Percentiles rank a stretch among this genome's conserved stretches.
phyloP scores from a whole-genome alignment of 1,284 basidiomycete genomes.

The Kwoniella shivajii region DNA sequence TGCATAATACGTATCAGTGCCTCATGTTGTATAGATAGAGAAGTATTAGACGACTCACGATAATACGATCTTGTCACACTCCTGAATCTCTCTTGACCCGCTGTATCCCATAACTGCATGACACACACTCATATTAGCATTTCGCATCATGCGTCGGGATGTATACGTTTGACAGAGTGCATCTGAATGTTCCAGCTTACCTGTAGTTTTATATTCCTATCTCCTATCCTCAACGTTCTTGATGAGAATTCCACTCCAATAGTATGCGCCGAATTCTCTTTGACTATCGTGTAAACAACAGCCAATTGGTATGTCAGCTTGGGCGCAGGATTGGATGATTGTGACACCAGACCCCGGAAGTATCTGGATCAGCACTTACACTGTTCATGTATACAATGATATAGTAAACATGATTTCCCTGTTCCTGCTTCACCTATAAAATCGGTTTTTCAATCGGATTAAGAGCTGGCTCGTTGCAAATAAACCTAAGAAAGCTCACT shows the following conservation, averaged over 20 bases:
- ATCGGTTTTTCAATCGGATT: neutral
- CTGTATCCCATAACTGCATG: slow-evolving; percentile 89
- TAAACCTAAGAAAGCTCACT: slow-evolving; percentile 9
- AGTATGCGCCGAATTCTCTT: slow-evolving; percentile 94
- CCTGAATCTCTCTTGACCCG: slow-evolving; percentile 90
- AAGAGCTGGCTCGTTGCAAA: slow-evolving; percentile 6
- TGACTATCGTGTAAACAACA: slow-evolving; percentile 63
- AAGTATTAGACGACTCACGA: slow-evolving; percentile 53
- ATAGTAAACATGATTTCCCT: slow-evolving; percentile 93
- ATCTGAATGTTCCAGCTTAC: slow-evolving; percentile 56
- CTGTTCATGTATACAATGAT: slow-evolving; percentile 92
- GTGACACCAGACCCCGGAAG: too few species aligned
- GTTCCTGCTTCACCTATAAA: slow-evolving; percentile 87
- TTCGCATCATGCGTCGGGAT: too few species aligned
- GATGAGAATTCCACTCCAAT: slow-evolving; percentile 96
- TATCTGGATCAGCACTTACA: slow-evolving; percentile 63
- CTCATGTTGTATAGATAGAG: too few species aligned
- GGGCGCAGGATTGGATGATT: neutral
- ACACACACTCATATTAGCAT: slow-evolving; percentile 9
- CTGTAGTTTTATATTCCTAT: slow-evolving; percentile 92
- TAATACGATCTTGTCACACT: slow-evolving; percentile 98
- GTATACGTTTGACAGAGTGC: too few species aligned
- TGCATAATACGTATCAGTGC: too few species aligned
- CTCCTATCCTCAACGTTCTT: slow-evolving; percentile 81
- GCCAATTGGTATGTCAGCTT: neutral